Evolutionary conservation across 2,329 filamentous ascomycete species (phyloP).

Genomic region (Venturia aucupariae): DNA sequence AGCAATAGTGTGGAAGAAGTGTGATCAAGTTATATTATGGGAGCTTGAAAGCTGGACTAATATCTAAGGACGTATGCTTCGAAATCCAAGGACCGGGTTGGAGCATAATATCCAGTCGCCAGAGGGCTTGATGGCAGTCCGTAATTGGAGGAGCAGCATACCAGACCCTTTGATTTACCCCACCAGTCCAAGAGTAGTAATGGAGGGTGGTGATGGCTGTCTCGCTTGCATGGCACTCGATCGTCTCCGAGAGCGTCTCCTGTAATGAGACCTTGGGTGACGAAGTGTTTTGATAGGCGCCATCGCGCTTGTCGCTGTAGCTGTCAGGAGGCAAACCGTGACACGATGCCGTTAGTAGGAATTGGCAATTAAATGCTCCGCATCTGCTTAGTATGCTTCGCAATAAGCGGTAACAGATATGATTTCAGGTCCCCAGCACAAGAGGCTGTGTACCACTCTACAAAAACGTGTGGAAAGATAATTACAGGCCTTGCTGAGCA

Average conservation of each 20-base stretch:
- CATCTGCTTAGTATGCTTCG: not conserved
- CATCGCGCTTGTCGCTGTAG: conserved; percentile 5
- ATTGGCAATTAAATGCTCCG: not conserved
- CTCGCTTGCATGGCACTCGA: not conserved
- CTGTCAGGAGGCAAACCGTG: not conserved
- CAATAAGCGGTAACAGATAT: not conserved
- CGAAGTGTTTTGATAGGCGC: not conserved
- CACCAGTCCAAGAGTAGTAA: not conserved
- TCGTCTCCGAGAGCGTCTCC: not conserved
- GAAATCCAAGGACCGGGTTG: not conserved
- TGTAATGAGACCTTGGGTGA: not conserved
- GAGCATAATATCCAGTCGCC: not conserved
- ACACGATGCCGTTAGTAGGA: not conserved
- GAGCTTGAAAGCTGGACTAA: not conserved
- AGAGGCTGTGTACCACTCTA: not conserved
- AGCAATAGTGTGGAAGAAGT: not conserved
- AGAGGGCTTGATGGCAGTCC: not conserved
- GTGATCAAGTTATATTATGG: not conserved
- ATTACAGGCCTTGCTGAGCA: not conserved
- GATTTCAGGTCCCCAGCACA: not conserved
- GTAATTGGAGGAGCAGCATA: conserved; percentile 1
- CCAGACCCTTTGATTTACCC: conserved; percentile 1
- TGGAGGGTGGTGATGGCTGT: not conserved
- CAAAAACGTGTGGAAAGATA: not conserved
- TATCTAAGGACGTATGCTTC: not conserved